These are phyloP conservation scores for Lolium multiflorum DNA, from an alignment of 176 grass and related monocot species.

Conservation along the genomic window DNA sequence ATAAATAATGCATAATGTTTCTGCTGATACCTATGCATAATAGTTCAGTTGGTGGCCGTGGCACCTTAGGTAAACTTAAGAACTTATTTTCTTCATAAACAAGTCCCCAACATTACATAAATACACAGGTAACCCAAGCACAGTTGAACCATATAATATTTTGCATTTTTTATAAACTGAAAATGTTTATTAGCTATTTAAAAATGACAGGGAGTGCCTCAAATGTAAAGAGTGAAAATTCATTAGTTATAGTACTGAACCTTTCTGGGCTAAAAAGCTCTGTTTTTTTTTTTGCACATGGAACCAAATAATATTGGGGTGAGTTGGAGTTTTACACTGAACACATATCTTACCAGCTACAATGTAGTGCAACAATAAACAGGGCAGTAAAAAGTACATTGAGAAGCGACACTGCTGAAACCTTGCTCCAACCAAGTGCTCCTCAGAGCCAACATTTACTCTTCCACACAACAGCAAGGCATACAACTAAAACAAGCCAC, in stretches of 20 bases:
- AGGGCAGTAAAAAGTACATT: not conserved
- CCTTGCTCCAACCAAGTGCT: not conserved
- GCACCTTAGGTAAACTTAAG: slow-evolving; percentile 6
- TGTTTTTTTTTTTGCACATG: not conserved
- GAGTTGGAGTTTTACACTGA: not conserved
- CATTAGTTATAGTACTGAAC: not conserved
- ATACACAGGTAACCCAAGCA: not conserved
- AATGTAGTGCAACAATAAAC: not conserved
- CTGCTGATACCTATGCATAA: not conserved
- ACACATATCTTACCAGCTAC: not conserved
- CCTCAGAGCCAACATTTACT: not conserved
- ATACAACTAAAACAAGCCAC: not conserved
- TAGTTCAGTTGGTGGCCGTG: too few species aligned
- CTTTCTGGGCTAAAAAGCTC: not conserved
- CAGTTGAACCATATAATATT: not conserved
- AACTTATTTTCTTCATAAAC: not conserved
- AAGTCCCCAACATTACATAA: not conserved
- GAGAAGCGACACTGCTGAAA: not conserved
- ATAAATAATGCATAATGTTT: not conserved
- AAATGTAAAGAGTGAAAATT: not conserved
- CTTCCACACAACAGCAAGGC: not conserved
- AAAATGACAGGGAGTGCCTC: not conserved
- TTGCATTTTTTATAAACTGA: not conserved
- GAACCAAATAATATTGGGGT: too few species aligned
- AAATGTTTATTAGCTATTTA: not conserved